Base-by-base conservation (phyloP, 129 eudicot genomes). In the Lactuca sativa region DNA sequence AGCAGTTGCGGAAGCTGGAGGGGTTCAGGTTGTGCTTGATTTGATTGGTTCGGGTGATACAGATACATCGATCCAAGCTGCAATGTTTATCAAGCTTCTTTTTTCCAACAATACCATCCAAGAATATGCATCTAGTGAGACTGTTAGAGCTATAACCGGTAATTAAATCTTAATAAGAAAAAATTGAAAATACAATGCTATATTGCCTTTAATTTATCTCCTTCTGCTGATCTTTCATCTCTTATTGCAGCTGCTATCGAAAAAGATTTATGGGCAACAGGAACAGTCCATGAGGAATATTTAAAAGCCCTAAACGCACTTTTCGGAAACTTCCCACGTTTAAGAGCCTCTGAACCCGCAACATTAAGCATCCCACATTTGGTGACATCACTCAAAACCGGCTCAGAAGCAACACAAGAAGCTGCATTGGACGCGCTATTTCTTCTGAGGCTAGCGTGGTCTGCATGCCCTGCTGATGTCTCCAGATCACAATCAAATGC, bases 1-100 rank as follows among this genome's bases (percentile, higher is more conserved):
- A 74, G 99, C 99, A 0, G 99, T 95, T 80, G 99, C 99, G 40
- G 99, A 95, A 77, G 99, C 97, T 69, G 99, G 99, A 13, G 99
- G 99, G 18, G 97, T 95, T 59, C 99, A 95, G 78, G 95, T 90
- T 48, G 87, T 95, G 44, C 88, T 95, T 37, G 99, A 95, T 82
- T 74, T 95, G 71, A 95, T 95, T 76, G 86, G 96, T 66, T 90
- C 97, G 16, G 90, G 99, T 79, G 99, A 95, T 66, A 93, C 87
- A 0, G 99, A 95, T 14, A 95, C 99, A 7, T 95, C 99, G 8
- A 84, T 95, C 21, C 99, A 87, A 76, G 95, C 99, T 57, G 89
- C 99, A 31, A 95, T 95, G 99, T 95, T 95, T 55, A 55, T 95
- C 62, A 95, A 95, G 72, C 95, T 95, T 77, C 91, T 95, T 49